Evolutionary conservation across 116 monocot species (phyloP), one percentile per base, ranked within the genome.

Genomic region (Dioscorea cayenensis): DNA sequence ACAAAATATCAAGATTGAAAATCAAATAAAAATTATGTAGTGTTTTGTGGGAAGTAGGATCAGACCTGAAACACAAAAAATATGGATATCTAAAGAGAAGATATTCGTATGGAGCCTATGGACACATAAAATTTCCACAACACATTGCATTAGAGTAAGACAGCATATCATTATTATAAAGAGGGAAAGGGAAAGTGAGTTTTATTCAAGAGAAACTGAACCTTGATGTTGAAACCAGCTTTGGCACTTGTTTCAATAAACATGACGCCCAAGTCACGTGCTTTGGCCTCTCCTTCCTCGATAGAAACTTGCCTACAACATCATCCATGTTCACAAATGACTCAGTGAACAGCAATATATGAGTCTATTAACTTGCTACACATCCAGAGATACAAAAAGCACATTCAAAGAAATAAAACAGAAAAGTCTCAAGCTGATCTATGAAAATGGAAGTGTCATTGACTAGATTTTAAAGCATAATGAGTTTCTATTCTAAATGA

Each of bases 201-300:
- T 59, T 59, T 36, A 7, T 43, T 9, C 43, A 43, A 43, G 8
- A 43, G 43, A 12, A 43, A 43, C 43, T 70, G 16, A 8, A 85
- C 89, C 89, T 89, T 89, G 48, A 89, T 83, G 60, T 89, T 89
- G 77, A 85, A 80, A 32, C 89, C 89, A 27, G 85, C 82, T 76
- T 89, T 89, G 5, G 89, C 89, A 68, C 89, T 89, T 5, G 88
- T 85, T 69, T 89, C 85, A 22, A 85, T 77, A 49, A 85, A 89
- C 80, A 85, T 83, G 62, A 75, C 86, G 11, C 86, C 84, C 19
- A 81, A 63, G 51, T 90, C 86, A 12, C 63, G 75, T 6, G 90
- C 76, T 66, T 90, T 90, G 28, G 72, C 74, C 72, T 90, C 90
- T 71, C 90, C 90, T 73, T 90, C 90, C 50, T 86, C 86, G 36